Evolutionary conservation across 2,329 filamentous ascomycete genomes (phyloP).

Genomic region (Fusarium dimerum): DNA sequence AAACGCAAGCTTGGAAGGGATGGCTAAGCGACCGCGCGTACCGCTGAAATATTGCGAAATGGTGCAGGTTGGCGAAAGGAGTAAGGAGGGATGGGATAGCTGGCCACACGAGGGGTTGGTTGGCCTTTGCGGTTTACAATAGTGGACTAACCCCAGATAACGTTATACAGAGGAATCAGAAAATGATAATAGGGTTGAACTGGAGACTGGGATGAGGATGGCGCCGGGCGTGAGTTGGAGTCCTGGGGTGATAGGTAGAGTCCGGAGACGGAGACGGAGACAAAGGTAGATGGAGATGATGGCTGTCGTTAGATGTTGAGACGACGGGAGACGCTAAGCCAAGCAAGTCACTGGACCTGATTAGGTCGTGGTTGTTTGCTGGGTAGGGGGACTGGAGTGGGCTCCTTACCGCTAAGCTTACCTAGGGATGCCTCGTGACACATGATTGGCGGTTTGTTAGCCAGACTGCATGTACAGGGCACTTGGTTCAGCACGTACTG

Average conservation of each 20-base stretch:
- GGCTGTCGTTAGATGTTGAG: not conserved
- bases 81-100: constrained; percentile 12
- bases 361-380: not conserved
- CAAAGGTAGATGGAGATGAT: not conserved
- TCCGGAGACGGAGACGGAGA: not conserved
- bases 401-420: not conserved
- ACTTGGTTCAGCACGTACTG: too few species aligned
- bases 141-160: too few species aligned
- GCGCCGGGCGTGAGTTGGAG: not conserved
- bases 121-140: too few species aligned
- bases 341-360: not conserved
- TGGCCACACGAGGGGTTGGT: constrained; percentile 9
- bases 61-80: constrained; percentile 6
- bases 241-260: not conserved
- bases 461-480: too few species aligned
- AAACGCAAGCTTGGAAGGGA: constrained; percentile 17
- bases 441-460: not conserved
- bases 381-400: not conserved
- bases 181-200: not conserved
- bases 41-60: constrained; percentile 28
- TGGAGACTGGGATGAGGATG: not conserved
- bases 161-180: too few species aligned
- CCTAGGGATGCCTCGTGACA: not conserved
- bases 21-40: constrained; percentile 33
- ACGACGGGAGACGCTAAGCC: not conserved